phyloP scores from a whole-genome alignment of 2,329 filamentous ascomycete species.

The Reticulascus tulasneorum region DNA sequence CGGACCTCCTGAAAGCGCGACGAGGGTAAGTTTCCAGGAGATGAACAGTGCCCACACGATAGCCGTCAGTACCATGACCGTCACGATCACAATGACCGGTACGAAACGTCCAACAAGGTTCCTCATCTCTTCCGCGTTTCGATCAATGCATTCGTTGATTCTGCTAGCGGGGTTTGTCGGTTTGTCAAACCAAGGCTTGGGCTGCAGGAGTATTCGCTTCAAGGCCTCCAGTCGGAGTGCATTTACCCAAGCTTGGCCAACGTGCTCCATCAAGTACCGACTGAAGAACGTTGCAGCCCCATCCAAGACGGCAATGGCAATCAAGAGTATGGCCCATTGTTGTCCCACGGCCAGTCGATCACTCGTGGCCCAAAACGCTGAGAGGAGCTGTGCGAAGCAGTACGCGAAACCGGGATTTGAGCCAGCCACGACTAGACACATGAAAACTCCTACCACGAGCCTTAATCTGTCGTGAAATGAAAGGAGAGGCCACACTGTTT shows the following conservation, averaged over 20 bases:
- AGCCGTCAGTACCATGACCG: slow-evolving; percentile 63
- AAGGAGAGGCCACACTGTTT: slow-evolving; percentile 68
- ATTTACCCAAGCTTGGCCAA: slow-evolving; percentile 75
- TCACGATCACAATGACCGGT: slow-evolving; percentile 63
- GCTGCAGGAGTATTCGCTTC: slow-evolving; percentile 67
- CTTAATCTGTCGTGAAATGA: slow-evolving; percentile 43
- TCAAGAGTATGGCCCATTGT: slow-evolving; percentile 66
- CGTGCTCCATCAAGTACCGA: slow-evolving; percentile 68
- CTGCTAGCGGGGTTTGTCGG: slow-evolving; percentile 59
- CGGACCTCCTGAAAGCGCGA: slow-evolving; percentile 66
- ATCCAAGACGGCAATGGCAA: slow-evolving; percentile 65
- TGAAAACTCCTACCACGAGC: slow-evolving; percentile 57
- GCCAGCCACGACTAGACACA: slow-evolving; percentile 60
- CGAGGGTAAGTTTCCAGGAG: slow-evolving; percentile 77
- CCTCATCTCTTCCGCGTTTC: slow-evolving; percentile 82
- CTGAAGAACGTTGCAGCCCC: slow-evolving; percentile 61
- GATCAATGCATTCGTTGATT: slow-evolving; percentile 70
- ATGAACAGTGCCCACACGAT: slow-evolving; percentile 69
- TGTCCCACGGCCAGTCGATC: slow-evolving; percentile 46
- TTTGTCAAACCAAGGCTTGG: slow-evolving; percentile 72
- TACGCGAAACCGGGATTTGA: slow-evolving; percentile 73
- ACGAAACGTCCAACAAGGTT: slow-evolving; percentile 77
- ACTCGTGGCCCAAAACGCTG: slow-evolving; percentile 59
- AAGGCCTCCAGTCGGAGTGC: slow-evolving; percentile 65
- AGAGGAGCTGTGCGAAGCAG: slow-evolving; percentile 68